phyloP scores from a whole-genome alignment of 345 rosid species.

The Populus pruinosa region DNA sequence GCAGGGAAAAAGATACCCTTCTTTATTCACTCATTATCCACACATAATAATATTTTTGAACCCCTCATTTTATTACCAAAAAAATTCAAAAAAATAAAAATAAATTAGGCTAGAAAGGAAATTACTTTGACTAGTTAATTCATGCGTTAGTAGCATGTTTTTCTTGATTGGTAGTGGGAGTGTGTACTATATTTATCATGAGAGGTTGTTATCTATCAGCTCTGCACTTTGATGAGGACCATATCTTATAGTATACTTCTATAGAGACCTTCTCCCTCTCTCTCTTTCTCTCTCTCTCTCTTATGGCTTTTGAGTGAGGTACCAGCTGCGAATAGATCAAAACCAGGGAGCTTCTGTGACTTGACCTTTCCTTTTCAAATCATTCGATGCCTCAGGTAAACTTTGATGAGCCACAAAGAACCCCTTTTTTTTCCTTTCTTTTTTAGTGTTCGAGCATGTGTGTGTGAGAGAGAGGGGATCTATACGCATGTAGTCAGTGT shows the following conservation, averaged over 20 bases:
- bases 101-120: not conserved
- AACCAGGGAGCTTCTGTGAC: slow-evolving; percentile 34
- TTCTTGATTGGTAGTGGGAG: no score
- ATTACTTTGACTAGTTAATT: not conserved
- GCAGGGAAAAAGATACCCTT: slow-evolving; percentile 43
- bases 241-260: no score
- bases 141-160: no score
- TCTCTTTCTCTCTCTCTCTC: not conserved
- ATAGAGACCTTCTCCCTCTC: not conserved
- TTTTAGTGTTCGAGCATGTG: no score
- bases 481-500: no score
- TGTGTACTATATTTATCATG: no score
- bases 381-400: slow-evolving; percentile 27
- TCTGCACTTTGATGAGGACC: no score
- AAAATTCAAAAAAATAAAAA: not conserved
- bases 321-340: slow-evolving; percentile 39
- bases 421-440: not conserved
- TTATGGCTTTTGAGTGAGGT: slow-evolving; percentile 15
- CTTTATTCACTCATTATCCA: slow-evolving; percentile 46
- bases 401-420: not conserved
- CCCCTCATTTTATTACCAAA: no score
- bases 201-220: no score
- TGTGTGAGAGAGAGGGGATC: no score
- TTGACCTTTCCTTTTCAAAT: slow-evolving; percentile 45
- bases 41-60: not conserved